phyloP scores from a whole-genome alignment of 2,329 filamentous ascomycete species.

The Madurella fahalii region DNA sequence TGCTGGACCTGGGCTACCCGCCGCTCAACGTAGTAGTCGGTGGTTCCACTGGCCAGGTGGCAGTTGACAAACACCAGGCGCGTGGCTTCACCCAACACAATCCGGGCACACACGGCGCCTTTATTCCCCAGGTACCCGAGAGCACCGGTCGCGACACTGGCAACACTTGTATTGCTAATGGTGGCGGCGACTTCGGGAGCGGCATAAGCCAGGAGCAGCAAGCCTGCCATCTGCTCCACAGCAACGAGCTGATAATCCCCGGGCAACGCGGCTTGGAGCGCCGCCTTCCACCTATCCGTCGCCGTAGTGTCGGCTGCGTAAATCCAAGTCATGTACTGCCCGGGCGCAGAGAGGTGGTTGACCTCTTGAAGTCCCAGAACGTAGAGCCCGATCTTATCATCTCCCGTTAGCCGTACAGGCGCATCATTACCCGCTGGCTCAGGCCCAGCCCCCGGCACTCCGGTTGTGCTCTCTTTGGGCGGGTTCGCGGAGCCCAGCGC shows the following conservation, averaged over 20 bases:
- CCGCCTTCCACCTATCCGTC: conserved; percentile 74
- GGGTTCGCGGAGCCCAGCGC: conserved; percentile 54
- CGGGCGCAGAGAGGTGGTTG: conserved; percentile 75
- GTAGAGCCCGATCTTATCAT: conserved; percentile 78
- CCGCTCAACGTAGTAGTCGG: conserved; percentile 71
- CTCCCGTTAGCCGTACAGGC: conserved; percentile 47
- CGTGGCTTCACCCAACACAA: conserved; percentile 87
- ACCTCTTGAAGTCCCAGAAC: conserved; percentile 89
- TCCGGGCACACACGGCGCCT: conserved; percentile 74
- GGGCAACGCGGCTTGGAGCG: conserved; percentile 70
- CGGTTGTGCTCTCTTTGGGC: conserved; percentile 37
- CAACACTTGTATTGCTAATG: conserved; percentile 76
- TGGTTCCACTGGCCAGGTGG: conserved; percentile 83
- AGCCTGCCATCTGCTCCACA: conserved; percentile 79
- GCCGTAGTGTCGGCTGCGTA: conserved; percentile 60
- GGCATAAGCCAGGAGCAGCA: conserved; percentile 81
- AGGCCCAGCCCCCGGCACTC: conserved; percentile 22
- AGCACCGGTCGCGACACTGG: conserved; percentile 80
- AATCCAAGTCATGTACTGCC: conserved; percentile 67
- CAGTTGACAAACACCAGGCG: conserved; percentile 85
- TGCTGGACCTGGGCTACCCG: conserved; percentile 87
- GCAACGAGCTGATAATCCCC: conserved; percentile 70
- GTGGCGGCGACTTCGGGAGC: conserved; percentile 70
- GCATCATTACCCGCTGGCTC: conserved; percentile 42
- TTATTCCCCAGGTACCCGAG: conserved; percentile 97